Conservation (phyloP, 2,329 filamentous ascomycete species). For the Xylariaceae sp. region DNA sequence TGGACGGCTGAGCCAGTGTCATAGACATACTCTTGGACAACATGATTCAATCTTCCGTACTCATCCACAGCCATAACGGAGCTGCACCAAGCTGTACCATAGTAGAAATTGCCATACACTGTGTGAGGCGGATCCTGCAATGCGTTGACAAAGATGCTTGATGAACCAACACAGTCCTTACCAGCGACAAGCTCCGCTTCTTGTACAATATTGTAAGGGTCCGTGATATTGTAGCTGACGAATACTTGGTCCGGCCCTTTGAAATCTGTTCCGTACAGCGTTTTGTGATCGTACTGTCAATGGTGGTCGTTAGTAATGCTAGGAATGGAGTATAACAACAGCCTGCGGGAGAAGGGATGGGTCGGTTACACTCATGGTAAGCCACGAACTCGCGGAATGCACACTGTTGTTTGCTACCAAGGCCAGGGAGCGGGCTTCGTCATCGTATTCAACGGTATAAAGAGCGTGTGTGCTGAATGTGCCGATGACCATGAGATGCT, state of each 20-base stretch:
- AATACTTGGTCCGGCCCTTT: constrained; percentile 30
- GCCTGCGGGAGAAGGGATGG: neutral
- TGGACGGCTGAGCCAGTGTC: constrained; percentile 41
- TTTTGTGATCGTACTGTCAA: neutral
- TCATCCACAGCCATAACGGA: constrained; percentile 38
- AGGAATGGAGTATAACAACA: neutral
- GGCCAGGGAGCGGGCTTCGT: constrained; percentile 20
- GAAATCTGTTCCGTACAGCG: constrained; percentile 6
- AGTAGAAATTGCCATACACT: constrained; percentile 29
- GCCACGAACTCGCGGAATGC: constrained; percentile 25
- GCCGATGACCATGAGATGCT: constrained; percentile 24
- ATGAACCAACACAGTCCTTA: constrained; percentile 17
- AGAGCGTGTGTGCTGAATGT: constrained; percentile 27
- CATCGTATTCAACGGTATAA: constrained; percentile 31
- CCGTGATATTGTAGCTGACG: constrained; percentile 25
- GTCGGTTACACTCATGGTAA: constrained; percentile 27
- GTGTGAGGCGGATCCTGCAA: constrained; percentile 20
- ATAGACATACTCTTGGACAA: constrained; percentile 44
- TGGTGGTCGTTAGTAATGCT: neutral
- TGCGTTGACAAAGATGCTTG: constrained; percentile 25
- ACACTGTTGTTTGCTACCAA: constrained; percentile 21
- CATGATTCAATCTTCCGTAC: constrained; percentile 36
- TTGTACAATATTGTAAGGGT: constrained; percentile 19
- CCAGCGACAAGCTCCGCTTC: constrained; percentile 16
- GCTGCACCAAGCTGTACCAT: constrained; percentile 24